Conservation (phyloP, 495 filamentous ascomycete genomes). For the Talaromyces thailandensis region DNA sequence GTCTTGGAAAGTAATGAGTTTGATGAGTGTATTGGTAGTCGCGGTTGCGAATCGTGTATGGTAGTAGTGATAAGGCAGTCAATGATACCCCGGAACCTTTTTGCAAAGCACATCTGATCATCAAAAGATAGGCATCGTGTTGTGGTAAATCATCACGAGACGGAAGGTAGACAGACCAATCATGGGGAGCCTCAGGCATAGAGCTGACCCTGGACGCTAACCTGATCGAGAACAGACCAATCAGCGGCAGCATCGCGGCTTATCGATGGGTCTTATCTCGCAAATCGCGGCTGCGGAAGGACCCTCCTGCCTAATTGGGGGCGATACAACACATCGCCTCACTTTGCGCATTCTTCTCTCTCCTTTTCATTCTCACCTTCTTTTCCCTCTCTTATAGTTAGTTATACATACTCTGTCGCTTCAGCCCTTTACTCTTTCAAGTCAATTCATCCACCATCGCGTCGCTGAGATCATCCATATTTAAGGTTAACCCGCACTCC, state of each 20-base stretch:
- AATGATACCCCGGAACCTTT: not conserved
- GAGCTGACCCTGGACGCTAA: not conserved
- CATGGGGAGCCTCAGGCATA: not conserved
- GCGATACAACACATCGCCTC: not conserved
- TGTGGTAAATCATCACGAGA: not conserved
- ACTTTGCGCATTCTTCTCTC: not conserved
- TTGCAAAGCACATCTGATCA: not conserved
- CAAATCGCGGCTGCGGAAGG: not conserved
- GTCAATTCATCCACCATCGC: not conserved
- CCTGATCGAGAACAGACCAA: not conserved
- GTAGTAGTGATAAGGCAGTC: not conserved
- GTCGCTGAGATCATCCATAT: not conserved
- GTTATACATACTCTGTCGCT: not conserved
- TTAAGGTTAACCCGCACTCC: not conserved
- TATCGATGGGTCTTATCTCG: not conserved
- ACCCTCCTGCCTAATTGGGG: conserved; percentile 1
- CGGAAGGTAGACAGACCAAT: not conserved
- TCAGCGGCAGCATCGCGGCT: not conserved
- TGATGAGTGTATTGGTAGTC: not conserved
- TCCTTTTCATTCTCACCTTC: not conserved
- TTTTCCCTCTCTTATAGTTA: not conserved
- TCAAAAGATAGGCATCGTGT: no score
- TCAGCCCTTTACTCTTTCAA: not conserved
- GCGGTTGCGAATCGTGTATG: not conserved
- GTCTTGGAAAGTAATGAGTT: not conserved